Evolutionary conservation across 2,329 filamentous ascomycete species (phyloP).

Genomic region (Scedosporium boydii): DNA sequence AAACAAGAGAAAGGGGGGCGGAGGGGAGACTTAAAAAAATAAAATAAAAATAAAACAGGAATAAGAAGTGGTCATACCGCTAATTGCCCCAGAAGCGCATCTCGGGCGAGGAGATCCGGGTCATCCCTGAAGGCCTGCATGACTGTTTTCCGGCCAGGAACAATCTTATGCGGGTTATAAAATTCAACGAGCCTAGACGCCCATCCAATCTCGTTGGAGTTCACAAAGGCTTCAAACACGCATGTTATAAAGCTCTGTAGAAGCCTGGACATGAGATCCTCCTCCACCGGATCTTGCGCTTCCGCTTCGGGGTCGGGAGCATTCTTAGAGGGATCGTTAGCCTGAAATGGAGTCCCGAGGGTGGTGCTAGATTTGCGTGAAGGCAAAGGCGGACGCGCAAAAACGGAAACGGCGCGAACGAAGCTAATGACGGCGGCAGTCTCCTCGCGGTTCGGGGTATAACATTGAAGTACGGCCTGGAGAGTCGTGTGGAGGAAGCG

Average conservation of each 20-base stretch:
- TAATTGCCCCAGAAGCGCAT: constrained; percentile 62
- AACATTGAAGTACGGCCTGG: constrained; percentile 59
- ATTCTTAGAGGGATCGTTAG: constrained; percentile 40
- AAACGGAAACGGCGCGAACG: constrained; percentile 57
- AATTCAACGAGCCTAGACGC: constrained; percentile 58
- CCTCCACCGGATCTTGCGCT: constrained; percentile 44
- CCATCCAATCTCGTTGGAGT: constrained; percentile 50
- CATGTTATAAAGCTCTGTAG: constrained; percentile 72
- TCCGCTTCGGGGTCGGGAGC: constrained; percentile 53
- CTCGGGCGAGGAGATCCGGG: constrained; percentile 48
- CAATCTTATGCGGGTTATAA: constrained; percentile 52
- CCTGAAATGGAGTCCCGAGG: constrained; percentile 43
- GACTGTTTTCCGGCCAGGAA: constrained; percentile 52
- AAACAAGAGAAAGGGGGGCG: constrained; percentile 3
- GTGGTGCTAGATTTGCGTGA: constrained; percentile 48
- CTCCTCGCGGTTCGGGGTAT: constrained; percentile 55
- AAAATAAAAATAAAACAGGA: background rate
- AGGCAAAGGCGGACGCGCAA: constrained; percentile 54
- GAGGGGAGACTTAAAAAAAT: background rate
- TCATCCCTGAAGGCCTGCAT: constrained; percentile 57
- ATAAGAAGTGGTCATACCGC: constrained; percentile 37
- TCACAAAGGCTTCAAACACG: constrained; percentile 64
- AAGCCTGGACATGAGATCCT: constrained; percentile 51
- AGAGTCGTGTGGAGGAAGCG: constrained; percentile 71
- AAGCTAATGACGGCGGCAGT: constrained; percentile 63